These are phyloP conservation scores for Speleostelium caveatum DNA, from an alignment of 78 protist genomes.

Conservation along the genomic window DNA sequence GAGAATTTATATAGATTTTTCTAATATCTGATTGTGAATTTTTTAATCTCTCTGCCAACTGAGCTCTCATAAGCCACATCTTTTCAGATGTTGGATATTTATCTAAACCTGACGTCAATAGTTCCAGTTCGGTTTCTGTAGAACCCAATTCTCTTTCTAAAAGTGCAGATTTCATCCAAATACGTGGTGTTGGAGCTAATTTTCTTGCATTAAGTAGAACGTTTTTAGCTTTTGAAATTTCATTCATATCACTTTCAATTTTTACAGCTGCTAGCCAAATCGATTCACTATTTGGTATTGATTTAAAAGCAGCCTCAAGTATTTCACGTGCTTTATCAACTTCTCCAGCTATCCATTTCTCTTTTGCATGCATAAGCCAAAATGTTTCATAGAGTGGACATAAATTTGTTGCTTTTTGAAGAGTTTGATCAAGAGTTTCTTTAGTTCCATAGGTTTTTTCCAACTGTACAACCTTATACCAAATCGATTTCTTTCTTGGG, in stretches of 20 bases:
- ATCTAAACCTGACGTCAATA: slow-evolving; percentile 60
- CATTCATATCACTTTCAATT: slow-evolving; percentile 92
- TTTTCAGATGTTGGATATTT: slow-evolving; percentile 83
- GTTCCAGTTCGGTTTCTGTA: slow-evolving; percentile 32
- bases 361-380: slow-evolving; percentile 98
- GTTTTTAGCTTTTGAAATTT: slow-evolving; percentile 80
- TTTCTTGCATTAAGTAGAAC: slow-evolving; percentile 87
- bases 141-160: slow-evolving; percentile 89
- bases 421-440: slow-evolving; percentile 85
- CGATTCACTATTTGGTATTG: slow-evolving; percentile 89
- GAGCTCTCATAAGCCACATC: slow-evolving; percentile 94
- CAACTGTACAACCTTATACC: slow-evolving; percentile 90
- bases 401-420: slow-evolving; percentile 85
- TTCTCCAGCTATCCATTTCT: slow-evolving; percentile 91
- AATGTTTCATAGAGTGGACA: slow-evolving; percentile 95
- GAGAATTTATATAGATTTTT: slow-evolving; percentile 41
- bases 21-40: slow-evolving; percentile 74
- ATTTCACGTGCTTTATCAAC: slow-evolving; percentile 83
- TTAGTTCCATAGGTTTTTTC: slow-evolving; percentile 82
- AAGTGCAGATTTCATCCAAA: slow-evolving; percentile 95
- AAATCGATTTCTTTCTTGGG: slow-evolving; percentile 89
- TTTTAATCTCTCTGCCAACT: slow-evolving; percentile 56
- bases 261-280: slow-evolving; percentile 97
- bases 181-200: slow-evolving; percentile 83
- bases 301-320: slow-evolving; percentile 89